Evolutionary conservation across 2,329 filamentous ascomycete genomes (phyloP).

Genomic region (Penicillium brevicompactum): DNA sequence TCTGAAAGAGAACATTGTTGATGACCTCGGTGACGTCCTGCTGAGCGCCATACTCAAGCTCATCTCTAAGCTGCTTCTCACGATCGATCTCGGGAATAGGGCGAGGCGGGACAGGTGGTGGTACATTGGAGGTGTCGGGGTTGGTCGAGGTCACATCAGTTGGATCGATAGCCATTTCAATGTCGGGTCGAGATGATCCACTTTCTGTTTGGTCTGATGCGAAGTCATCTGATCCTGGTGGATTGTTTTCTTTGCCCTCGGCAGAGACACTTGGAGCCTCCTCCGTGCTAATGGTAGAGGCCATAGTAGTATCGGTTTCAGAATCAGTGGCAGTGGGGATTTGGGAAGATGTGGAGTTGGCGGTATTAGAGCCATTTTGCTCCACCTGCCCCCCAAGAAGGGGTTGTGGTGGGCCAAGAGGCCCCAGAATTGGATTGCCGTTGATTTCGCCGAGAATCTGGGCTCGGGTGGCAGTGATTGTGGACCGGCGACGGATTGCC

Average conservation of each 20-base stretch:
- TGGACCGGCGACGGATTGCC: constrained; percentile 52
- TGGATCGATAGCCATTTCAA: constrained; percentile 15
- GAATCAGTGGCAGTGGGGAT: constrained; percentile 31
- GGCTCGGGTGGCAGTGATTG: constrained; percentile 36
- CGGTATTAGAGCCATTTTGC: constrained; percentile 5
- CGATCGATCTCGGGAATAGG: constrained; percentile 39
- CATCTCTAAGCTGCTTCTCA: constrained; percentile 45
- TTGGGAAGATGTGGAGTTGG: constrained; percentile 23
- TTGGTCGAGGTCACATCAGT: constrained; percentile 7
- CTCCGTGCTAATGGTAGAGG: constrained; percentile 29
- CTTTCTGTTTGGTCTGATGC: constrained; percentile 17
- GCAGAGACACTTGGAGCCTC: constrained; percentile 18
- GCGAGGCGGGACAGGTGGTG: constrained; percentile 63
- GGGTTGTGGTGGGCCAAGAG: constrained; percentile 43
- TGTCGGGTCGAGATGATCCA: constrained; percentile 26
- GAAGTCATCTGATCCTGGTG: constrained; percentile 13
- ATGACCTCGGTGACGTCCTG: constrained; percentile 97
- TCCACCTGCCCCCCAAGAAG: constrained; percentile 23
- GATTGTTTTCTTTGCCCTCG: constrained; percentile 45
- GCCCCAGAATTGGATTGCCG: constrained; percentile 49
- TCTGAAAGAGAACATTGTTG: constrained; percentile 83
- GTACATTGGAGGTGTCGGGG: constrained; percentile 47
- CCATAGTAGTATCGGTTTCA: constrained; percentile 41
- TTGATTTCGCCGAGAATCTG: constrained; percentile 45
- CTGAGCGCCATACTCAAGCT: constrained; percentile 67